Conservation (phyloP, 2,329 filamentous ascomycete genomes). For the Ustulina deusta region DNA sequence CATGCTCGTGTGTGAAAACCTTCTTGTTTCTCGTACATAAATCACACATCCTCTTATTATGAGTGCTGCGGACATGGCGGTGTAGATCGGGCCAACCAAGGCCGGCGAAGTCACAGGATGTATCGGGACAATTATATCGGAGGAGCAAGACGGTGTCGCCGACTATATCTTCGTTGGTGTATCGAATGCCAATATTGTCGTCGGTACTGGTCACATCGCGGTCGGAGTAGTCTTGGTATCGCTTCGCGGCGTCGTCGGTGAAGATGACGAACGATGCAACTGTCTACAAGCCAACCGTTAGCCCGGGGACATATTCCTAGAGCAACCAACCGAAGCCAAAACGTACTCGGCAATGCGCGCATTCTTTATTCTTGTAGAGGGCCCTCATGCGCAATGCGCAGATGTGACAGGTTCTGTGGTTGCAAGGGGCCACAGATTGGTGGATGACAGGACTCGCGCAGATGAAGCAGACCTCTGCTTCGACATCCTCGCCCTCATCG, state of each 20-base stretch:
- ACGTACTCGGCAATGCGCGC: slow-evolving; percentile 91
- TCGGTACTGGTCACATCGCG: slow-evolving; percentile 82
- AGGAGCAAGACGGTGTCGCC: slow-evolving; percentile 90
- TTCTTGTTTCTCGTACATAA: slow-evolving; percentile 87
- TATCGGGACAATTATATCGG: slow-evolving; percentile 93
- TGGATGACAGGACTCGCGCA: slow-evolving; percentile 92
- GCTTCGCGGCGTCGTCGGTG: slow-evolving; percentile 84
- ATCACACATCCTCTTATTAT: slow-evolving; percentile 75
- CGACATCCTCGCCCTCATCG: slow-evolving; percentile 66
- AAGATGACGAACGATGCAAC: slow-evolving; percentile 88
- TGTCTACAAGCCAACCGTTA: slow-evolving; percentile 56
- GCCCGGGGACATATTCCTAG: slow-evolving; percentile 6
- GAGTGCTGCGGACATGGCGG: slow-evolving; percentile 82
- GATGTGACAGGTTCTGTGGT: slow-evolving; percentile 96
- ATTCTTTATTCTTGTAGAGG: slow-evolving; percentile 95
- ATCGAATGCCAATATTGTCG: slow-evolving; percentile 89
- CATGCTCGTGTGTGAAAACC: slow-evolving; percentile 97
- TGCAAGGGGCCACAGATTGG: slow-evolving; percentile 90
- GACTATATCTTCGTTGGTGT: slow-evolving; percentile 88
- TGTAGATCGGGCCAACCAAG: slow-evolving; percentile 80
- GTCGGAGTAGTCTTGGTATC: slow-evolving; percentile 83
- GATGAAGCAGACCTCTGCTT: slow-evolving; percentile 94
- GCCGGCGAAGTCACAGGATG: slow-evolving; percentile 79
- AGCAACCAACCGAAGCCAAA: not conserved
- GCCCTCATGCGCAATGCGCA: slow-evolving; percentile 91